Conservation (phyloP, 31 red algal species). For the Bonnemaisonia californica region DNA sequence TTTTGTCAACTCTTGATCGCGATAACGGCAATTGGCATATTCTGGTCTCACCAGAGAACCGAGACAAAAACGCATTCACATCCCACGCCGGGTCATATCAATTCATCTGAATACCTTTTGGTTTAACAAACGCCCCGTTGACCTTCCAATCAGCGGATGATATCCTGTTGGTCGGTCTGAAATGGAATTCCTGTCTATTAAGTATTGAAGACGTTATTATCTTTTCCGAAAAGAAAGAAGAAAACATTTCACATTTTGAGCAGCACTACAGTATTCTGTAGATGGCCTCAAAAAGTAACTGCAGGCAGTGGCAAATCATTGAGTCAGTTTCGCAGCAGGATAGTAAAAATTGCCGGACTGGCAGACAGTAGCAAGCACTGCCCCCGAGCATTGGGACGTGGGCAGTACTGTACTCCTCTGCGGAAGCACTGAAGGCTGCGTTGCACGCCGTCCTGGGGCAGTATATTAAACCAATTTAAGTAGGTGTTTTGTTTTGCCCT, state of each 20-base stretch:
- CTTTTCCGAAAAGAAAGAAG: constrained; percentile 5
- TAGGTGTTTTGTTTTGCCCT: no score
- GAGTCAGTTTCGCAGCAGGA: no score
- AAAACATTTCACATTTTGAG: constrained; percentile 24
- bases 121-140: constrained; percentile 17
- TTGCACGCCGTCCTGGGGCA: no score
- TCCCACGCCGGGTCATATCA: constrained; percentile 16
- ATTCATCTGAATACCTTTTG: constrained; percentile 7
- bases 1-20: constrained; percentile 7
- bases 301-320: no score
- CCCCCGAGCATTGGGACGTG: no score
- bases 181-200: constrained; percentile 8
- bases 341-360: no score
- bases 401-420: no score
- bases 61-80: neutral
- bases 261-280: no score
- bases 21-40: constrained; percentile 20
- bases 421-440: no score
- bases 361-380: no score
- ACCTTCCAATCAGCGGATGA: constrained; percentile 11
- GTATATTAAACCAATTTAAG: no score
- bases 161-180: neutral
- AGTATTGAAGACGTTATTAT: constrained; percentile 47
- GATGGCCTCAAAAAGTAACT: no score
- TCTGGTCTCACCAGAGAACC: neutral